A percentile compares a stretch with the other conserved stretches of the same genome.
phyloP scores from a whole-genome alignment of 1,284 basidiomycete species.

The Mycena citricolor region DNA sequence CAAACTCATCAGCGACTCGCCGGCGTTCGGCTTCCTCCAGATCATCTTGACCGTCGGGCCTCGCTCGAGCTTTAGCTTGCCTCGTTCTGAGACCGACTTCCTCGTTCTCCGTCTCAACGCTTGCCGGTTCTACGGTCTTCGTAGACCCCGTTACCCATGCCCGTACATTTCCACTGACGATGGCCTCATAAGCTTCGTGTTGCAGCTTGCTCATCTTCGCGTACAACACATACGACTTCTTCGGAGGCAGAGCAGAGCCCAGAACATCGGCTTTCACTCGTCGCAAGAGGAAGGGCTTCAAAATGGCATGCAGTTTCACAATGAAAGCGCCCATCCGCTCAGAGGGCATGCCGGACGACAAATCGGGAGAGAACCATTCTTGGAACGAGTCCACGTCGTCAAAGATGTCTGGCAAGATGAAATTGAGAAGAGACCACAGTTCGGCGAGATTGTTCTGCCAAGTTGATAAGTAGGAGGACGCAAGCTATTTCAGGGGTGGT shows the following conservation, averaged over 20 bases:
- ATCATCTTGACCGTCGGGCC: slow-evolving; percentile 25
- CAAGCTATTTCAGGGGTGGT: background rate
- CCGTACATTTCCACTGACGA: slow-evolving; percentile 68
- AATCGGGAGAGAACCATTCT: slow-evolving; percentile 80
- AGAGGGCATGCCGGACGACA: slow-evolving; percentile 56
- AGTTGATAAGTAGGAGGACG: slow-evolving; percentile 1
- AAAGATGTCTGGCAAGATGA: slow-evolving; percentile 92
- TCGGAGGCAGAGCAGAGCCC: slow-evolving; percentile 71
- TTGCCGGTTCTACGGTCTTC: slow-evolving; percentile 26
- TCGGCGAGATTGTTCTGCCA: slow-evolving; percentile 89
- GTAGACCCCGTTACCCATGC: slow-evolving; percentile 51
- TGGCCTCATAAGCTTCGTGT: slow-evolving; percentile 81
- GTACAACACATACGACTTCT: slow-evolving; percentile 95
- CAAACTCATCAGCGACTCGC: slow-evolving; percentile 51
- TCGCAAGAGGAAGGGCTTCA: slow-evolving; percentile 94
- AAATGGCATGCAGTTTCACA: slow-evolving; percentile 82
- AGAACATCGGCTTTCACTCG: slow-evolving; percentile 89
- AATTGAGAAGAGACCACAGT: slow-evolving; percentile 94
- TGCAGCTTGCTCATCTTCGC: slow-evolving; percentile 85
- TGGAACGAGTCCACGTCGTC: slow-evolving; percentile 89
- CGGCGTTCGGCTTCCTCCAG: slow-evolving; percentile 29
- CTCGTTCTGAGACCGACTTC: slow-evolving; percentile 31
- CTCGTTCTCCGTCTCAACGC: slow-evolving; percentile 32
- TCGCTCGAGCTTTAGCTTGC: slow-evolving; percentile 30
- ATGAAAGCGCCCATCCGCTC: slow-evolving; percentile 71